Percentiles rank a stretch among this genome's conserved stretches.
Conservation (phyloP, 768 basidiomycete genomes). For the Amanita pallidorosea region DNA sequence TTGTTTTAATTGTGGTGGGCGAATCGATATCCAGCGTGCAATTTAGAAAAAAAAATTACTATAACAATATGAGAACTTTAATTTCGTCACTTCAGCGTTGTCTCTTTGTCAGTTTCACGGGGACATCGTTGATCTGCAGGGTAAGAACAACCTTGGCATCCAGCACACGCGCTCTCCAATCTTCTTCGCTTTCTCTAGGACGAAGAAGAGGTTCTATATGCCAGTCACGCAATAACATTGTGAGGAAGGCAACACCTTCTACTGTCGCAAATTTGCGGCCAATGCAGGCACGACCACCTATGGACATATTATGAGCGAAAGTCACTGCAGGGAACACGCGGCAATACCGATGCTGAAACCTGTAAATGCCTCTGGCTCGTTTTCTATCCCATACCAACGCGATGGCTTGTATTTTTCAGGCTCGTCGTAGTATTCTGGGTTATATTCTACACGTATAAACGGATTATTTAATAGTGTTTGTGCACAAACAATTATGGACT, state of each 20-base stretch:
- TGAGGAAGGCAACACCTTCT: constrained; percentile 43
- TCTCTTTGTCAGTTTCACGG: constrained; percentile 26
- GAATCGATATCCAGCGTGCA: no score
- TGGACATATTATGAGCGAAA: no score
- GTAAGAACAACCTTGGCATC: no score
- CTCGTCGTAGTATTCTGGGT: constrained; percentile 27
- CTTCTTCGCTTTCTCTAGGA: no score
- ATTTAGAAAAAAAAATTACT: no score
- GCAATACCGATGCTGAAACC: constrained; percentile 33
- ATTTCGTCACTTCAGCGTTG: no score
- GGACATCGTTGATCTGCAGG: no score
- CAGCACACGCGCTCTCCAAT: no score
- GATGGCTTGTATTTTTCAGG: constrained; percentile 39
- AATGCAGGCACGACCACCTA: constrained; percentile 42
- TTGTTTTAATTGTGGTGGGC: no score
- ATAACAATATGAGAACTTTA: no score
- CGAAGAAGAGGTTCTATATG: constrained; percentile 40
- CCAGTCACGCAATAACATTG: constrained; percentile 42
- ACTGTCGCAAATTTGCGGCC: constrained; percentile 45
- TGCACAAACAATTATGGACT: constrained; percentile 13
- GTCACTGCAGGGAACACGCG: no score
- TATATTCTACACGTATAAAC: constrained; percentile 26
- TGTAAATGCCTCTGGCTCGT: constrained; percentile 31
- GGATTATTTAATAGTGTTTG: not conserved
- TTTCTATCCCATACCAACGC: constrained; percentile 33